Percentiles rank a stretch among this genome's conserved stretches.
Conservation (phyloP, 2,329 filamentous ascomycete species). For the Alternaria brassicae region DNA sequence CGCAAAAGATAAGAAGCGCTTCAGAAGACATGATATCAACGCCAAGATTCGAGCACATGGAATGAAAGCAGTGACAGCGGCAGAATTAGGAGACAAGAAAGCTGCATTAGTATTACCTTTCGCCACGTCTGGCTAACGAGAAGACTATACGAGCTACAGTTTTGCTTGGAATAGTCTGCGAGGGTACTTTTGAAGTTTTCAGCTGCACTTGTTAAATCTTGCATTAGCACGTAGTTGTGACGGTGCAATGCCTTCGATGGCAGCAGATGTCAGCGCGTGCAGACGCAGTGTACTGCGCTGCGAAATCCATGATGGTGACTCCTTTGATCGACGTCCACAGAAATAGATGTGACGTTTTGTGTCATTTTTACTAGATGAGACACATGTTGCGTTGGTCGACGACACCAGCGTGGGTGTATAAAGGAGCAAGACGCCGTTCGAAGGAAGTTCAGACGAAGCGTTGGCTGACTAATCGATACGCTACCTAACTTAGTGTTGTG, state of each 20-base stretch:
- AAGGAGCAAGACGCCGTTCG: not conserved
- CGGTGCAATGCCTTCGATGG: not conserved
- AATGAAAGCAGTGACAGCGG: not conserved
- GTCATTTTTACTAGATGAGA: not conserved
- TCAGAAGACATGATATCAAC: not conserved
- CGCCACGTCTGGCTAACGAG: not conserved
- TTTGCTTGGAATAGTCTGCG: too few species aligned
- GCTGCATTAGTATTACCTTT: not conserved
- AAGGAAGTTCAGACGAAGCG: not conserved
- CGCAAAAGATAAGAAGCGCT: not conserved
- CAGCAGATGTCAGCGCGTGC: not conserved
- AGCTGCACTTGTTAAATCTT: not conserved
- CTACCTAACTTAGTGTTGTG: conserved; percentile 8
- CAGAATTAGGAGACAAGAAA: not conserved
- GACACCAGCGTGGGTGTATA: not conserved
- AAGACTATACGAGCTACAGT: too few species aligned
- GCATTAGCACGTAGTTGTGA: not conserved
- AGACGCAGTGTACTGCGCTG: not conserved
- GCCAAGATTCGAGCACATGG: not conserved
- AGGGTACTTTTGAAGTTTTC: too few species aligned
- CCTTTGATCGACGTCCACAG: not conserved
- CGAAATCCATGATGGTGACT: not conserved
- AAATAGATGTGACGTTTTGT: too few species aligned
- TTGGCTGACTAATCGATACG: conserved; percentile 4
- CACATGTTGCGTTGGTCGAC: not conserved